Evolutionary conservation across 1,139 yeast genomes (phyloP).

Genomic region (Maudiozyma humilis): DNA sequence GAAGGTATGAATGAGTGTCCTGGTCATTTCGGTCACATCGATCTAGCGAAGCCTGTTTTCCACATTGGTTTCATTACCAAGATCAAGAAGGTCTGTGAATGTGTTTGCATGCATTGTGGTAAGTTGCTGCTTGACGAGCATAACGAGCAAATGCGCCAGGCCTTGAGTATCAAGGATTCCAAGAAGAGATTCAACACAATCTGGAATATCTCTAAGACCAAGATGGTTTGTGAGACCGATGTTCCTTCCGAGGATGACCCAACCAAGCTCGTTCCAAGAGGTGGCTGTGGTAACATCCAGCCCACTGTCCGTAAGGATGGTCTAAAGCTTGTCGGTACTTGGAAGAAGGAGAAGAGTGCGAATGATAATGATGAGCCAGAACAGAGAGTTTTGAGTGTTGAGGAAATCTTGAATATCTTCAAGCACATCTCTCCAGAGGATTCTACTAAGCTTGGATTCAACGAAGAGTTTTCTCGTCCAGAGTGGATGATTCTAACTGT

Average conservation of each 20-base stretch:
- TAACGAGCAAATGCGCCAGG: constrained; percentile 81
- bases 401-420: constrained; percentile 84
- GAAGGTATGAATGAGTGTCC: constrained; percentile 99
- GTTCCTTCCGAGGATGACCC: constrained; percentile 57
- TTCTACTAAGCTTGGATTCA: constrained; percentile 74
- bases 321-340: constrained; percentile 88
- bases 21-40: constrained; percentile 98
- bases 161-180: constrained; percentile 83
- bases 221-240: constrained; percentile 94
- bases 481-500: constrained; percentile 98
- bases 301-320: constrained; percentile 96
- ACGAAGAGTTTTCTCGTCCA: constrained; percentile 94
- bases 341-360: constrained; percentile 77
- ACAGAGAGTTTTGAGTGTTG: constrained; percentile 77
- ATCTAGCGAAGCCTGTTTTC: constrained; percentile 94
- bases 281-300: constrained; percentile 97
- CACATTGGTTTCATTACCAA: constrained; percentile 93
- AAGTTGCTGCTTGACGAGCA: constrained; percentile 81
- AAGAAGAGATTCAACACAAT: constrained; percentile 94
- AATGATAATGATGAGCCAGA: constrained; percentile 85
- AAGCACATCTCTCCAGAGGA: constrained; percentile 86
- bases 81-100: constrained; percentile 90
- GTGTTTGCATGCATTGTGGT: constrained; percentile 98
- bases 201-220: constrained; percentile 85
- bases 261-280: constrained; percentile 54